These are phyloP conservation scores for Apiospora arundinis DNA, from an alignment of 2,329 filamentous ascomycete genomes.

Conservation along the genomic window DNA sequence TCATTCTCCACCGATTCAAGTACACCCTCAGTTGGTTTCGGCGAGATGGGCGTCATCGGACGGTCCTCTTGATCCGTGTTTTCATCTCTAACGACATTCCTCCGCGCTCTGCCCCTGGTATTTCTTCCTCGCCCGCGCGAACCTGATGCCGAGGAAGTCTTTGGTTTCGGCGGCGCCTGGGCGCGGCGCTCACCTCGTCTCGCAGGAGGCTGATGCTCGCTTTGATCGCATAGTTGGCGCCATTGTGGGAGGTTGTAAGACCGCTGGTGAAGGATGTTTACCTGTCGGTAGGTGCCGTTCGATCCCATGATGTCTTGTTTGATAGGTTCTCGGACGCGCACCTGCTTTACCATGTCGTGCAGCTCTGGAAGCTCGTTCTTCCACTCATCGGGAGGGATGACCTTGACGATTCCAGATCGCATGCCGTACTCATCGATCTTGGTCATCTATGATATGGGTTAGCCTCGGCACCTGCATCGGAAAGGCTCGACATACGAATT, in stretches of 20 bases:
- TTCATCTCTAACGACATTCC: slow-evolving; percentile 46
- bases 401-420: slow-evolving; percentile 96
- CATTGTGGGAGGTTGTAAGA: slow-evolving; percentile 97
- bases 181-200: slow-evolving; percentile 81
- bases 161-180: slow-evolving; percentile 60
- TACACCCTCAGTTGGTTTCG: slow-evolving; percentile 48
- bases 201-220: slow-evolving; percentile 93
- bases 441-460: slow-evolving; percentile 61
- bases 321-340: slow-evolving; percentile 95
- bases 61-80: slow-evolving; percentile 52
- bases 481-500: slow-evolving; percentile 68
- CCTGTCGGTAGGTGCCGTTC: slow-evolving; percentile 93
- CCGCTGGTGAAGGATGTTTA: slow-evolving; percentile 94
- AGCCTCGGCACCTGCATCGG: slow-evolving; percentile 29
- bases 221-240: slow-evolving; percentile 91
- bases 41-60: slow-evolving; percentile 66
- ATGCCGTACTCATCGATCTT: slow-evolving; percentile 95
- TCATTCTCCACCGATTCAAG: slow-evolving; percentile 60
- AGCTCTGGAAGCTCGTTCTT: slow-evolving; percentile 78
- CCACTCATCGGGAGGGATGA: slow-evolving; percentile 94
- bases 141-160: slow-evolving; percentile 41
- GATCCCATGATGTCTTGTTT: slow-evolving; percentile 98
- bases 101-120: slow-evolving; percentile 45
- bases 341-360: slow-evolving; percentile 86
- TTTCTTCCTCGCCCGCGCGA: slow-evolving; percentile 47